Base-by-base conservation (phyloP, 2,329 filamentous ascomycete genomes). In the Thyridium curvatum region DNA sequence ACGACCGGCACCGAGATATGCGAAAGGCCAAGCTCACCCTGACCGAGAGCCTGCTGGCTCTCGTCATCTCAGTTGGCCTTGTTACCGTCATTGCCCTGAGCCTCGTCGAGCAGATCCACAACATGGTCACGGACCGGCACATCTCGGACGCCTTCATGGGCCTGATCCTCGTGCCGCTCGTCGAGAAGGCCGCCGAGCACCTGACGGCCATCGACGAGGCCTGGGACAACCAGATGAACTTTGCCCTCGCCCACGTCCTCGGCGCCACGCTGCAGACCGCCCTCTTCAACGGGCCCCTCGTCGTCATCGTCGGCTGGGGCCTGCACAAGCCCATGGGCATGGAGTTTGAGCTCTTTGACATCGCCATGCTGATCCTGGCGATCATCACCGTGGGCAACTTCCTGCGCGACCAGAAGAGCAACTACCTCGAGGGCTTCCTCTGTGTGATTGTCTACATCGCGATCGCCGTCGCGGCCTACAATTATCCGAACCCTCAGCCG, bases 341-440 rank as follows among this genome's bases (percentile, higher is more conserved):
- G 38, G 82, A 88, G 55, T 95, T 95, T 56, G 85, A 93, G 50
- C 71, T 89, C 12, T 95, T 95, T 67, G 87, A 94, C 64, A 74
- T 94, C 15, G 76, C 84, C 41, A 73, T 94, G 46, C 68, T 96
- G 8, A 79, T 96, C 41, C 71, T 96, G 17, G 79, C 86, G 18
- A 91, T 95, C 51, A 69, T 96, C 32, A 87, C 89, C 0, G 86
- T 94, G 30, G 88, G 89, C 1, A 86, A 88, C 45, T 94, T 95
- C 62, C 64, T 96, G 39, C 73, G 88, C 36, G 90, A 96, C 55
- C 81, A 86, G 48, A 91, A 93, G 69, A 87, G 81, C 44, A 94
- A 95, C 55, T 96, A 94, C 54, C 74, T 96, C 4, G 90, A 96
- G 59, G 90, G 90, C 3, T 75, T 79, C 17, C 72, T 96, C 14